Percentiles rank a stretch among this genome's conserved stretches.
Evolutionary conservation across 306 rosid genomes (phyloP).

Genomic region (Psophocarpus tetragonolobus): DNA sequence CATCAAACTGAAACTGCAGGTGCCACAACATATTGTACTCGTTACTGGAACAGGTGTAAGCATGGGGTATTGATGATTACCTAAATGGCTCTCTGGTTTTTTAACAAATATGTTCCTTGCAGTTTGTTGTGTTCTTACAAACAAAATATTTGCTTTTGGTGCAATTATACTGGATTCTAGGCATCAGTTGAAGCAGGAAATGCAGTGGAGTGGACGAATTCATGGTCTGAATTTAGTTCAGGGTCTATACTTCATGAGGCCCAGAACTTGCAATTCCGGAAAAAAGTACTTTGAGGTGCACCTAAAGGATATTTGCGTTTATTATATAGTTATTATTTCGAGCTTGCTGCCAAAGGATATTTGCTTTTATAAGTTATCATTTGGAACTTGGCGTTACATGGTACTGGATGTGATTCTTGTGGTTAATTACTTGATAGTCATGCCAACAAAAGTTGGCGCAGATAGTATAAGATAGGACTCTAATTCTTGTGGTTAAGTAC

Average conservation of each 20-base stretch:
- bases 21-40: constrained; percentile 29
- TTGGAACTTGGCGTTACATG: background rate
- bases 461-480: background rate
- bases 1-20: constrained; percentile 30
- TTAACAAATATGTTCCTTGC: background rate
- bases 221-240: background rate
- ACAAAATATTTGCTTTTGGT: background rate
- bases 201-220: background rate
- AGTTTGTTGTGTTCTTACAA: background rate
- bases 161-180: background rate
- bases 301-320: background rate
- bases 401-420: background rate
- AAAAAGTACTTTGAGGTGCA: background rate
- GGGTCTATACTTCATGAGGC: background rate
- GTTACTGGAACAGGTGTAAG: constrained; percentile 28
- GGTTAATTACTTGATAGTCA: background rate
- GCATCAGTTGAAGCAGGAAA: background rate
- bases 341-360: background rate
- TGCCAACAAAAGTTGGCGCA: background rate
- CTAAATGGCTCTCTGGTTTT: constrained; percentile 20
- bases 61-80: constrained; percentile 27
- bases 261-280: background rate
- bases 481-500: no score
- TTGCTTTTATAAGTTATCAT: background rate
- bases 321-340: background rate